Base-by-base conservation (phyloP, 176 grass and related monocot species). In the Oryza longistaminata region DNA sequence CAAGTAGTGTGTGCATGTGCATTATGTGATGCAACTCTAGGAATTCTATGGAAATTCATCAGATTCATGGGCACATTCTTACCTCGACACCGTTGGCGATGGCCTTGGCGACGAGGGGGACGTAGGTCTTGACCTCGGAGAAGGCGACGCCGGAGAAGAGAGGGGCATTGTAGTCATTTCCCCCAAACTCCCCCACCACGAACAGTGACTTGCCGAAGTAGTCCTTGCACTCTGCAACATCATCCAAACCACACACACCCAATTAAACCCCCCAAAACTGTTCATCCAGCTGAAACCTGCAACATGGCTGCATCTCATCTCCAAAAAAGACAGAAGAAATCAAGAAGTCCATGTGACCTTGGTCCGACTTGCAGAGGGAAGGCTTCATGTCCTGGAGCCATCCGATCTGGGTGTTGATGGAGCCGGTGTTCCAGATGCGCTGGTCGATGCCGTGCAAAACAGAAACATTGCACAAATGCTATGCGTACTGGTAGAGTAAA, bases 131-230 rank as follows among this genome's bases (percentile, higher is more conserved):
- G 45, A 98, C 89, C 3, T 98, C 78, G 25, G 85, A 76, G 21
- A 98, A 74, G 0, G 69, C 1, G n/a, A 83, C 89, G 21, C 91
- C 96, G 2, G 93, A 95, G 91, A 98, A 98, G 8, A 98, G 42
- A 2, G 90, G n/a, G n/a, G 96, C 93, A 14, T 92, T 98, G n/a
- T n/a, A 98, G 87, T 98, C 96, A 46, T 98, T 98, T 16, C 96
- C 96, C 11, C 96, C 96, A 69, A 98, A 98, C 76, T 98, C 96
- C 1, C 96, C 93, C 43, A 98, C 91, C 39, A 98, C 91, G 74
- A 98, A 90, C 34, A 98, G 89, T 13, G 96, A 94, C 70, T 87
- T 95, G 68, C 93, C 77, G 74, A 98, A 86, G 91, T 92, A 98
- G 21, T 92, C 93, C 85, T 81, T 90, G 85, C 96, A 98, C 13